Conservation (phyloP, 2,329 filamentous ascomycete species). For the Lomentospora prolificans region DNA sequence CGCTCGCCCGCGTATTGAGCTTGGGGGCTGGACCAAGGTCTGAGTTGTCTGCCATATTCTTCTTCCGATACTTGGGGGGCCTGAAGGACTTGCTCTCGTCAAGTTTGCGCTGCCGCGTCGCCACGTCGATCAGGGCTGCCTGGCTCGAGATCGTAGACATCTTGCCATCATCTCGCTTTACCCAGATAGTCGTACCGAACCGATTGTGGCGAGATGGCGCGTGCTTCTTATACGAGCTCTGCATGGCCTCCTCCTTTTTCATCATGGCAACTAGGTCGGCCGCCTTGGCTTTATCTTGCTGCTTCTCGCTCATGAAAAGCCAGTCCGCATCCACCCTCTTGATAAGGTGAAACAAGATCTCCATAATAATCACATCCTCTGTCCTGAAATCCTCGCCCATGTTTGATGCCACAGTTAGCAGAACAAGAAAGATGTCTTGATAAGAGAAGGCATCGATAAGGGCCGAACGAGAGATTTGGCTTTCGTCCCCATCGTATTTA, state of each 20-base stretch:
- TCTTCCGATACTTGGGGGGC: conserved; percentile 57
- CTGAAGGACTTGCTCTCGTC: conserved; percentile 86
- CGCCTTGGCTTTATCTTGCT: conserved; percentile 58
- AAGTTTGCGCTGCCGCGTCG: conserved; percentile 74
- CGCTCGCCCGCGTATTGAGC: conserved; percentile 64
- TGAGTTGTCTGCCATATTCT: conserved; percentile 52
- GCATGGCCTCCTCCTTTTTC: conserved; percentile 75
- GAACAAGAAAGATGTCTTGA: conserved; percentile 79
- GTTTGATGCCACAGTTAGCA: conserved; percentile 82
- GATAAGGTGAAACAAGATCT: conserved; percentile 84
- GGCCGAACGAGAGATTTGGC: conserved; percentile 77
- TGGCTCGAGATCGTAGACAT: conserved; percentile 83
- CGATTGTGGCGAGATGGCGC: conserved; percentile 83
- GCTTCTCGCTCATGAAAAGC: conserved; percentile 73
- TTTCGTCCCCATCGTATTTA: conserved; percentile 76
- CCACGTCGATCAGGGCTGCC: conserved; percentile 64
- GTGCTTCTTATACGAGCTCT: conserved; percentile 64
- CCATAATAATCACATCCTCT: conserved; percentile 82
- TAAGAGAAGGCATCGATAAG: conserved; percentile 82
- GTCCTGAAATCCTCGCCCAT: conserved; percentile 88
- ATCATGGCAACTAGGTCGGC: conserved; percentile 67
- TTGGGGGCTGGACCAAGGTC: conserved; percentile 68
- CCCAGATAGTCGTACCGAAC: conserved; percentile 96
- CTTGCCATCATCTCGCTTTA: conserved; percentile 77
- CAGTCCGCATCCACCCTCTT: conserved; percentile 80